Evolutionary conservation across 352 stramenopile genomes (phyloP).

Genomic region (Pythium dissimile): DNA sequence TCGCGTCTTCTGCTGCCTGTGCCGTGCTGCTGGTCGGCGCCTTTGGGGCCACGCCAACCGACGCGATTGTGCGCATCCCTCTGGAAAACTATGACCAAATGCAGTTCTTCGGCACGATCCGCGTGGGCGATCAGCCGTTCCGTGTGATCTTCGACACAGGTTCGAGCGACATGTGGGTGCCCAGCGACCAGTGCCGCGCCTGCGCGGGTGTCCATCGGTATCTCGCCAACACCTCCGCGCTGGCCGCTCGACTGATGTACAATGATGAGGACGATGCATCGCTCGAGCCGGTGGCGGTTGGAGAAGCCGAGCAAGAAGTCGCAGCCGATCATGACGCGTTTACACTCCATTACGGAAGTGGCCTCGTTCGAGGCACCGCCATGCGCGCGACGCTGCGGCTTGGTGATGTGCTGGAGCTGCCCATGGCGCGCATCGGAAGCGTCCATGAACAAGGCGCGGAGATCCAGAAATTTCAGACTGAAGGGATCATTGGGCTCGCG

Average conservation of each 20-base stretch:
- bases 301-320: slow-evolving; percentile 2
- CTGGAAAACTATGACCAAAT: slow-evolving; percentile 41
- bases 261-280: too few relatives aligned
- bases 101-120: slow-evolving; percentile 36
- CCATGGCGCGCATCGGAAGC: slow-evolving; percentile 21
- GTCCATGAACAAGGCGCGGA: slow-evolving; percentile 18
- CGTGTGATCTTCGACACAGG: slow-evolving; percentile 48
- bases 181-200: slow-evolving; percentile 23
- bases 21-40: neutral
- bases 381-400: slow-evolving; percentile 24
- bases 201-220: slow-evolving; percentile 31
- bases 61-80: slow-evolving; percentile 20
- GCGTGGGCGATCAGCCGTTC: slow-evolving; percentile 33
- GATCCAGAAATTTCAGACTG: slow-evolving; percentile 34
- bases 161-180: slow-evolving; percentile 40
- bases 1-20: neutral
- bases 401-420: slow-evolving; percentile 3
- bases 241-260: neutral
- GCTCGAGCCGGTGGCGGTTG: neutral
- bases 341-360: slow-evolving; percentile 32
- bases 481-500: slow-evolving; percentile 35
- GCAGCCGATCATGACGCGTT: slow-evolving; percentile 10
- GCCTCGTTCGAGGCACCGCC: slow-evolving; percentile 21
- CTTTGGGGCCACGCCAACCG: neutral
- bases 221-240: slow-evolving; percentile 12